Base-by-base conservation (phyloP, 2,329 filamentous ascomycete species). In the Hymenoscyphus fraxineus region DNA sequence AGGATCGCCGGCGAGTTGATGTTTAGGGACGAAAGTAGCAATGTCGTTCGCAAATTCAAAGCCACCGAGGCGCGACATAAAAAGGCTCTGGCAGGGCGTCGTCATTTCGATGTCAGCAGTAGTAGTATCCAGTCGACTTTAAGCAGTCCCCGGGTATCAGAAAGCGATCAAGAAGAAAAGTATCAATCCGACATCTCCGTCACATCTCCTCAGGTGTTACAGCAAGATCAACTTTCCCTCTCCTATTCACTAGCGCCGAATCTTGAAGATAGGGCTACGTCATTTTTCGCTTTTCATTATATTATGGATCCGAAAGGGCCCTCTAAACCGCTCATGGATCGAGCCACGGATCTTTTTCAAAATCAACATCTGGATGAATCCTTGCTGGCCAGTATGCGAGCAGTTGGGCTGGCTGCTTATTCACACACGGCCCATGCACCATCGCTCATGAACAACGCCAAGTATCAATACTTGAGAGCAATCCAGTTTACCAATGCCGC, bases 11-110 rank as follows among this genome's bases (percentile, higher is more conserved):
- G 83, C 51, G 83, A 85, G 67, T 78, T 85, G 66, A 84, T 85
- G 78, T 85, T 86, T 68, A 80, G 83, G 54, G 82, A 85, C 69
- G 81, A 85, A 72, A 85, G 81, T 67, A 79, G 78, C 39, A 81
- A 83, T 71, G 83, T 85, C 63, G 83, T 82, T 77, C 80, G 60
- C 32, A 78, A 70, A 75, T 81, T 80, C 57, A 73, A 77, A 64
- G 77, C 76, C 6, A 74, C 73, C 68, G 76, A 72, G 72, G 65
- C 66, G 6, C 51, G 56, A 44, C n/a, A 51, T 16, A 51, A 51
- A 22, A 51, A 51, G 44, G 44, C 44, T 51, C 22, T 51, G n/a
- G 44, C 44, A 22, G 9, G 10, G 19, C 44, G 44, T 51, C 19
- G 44, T 51, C 19, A n/a, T 19, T 19, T 10, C 12, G 44, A 2